These are phyloP conservation scores for Colletotrichum cordylinicola DNA, from an alignment of 2,329 filamentous ascomycete genomes.

Conservation along the genomic window DNA sequence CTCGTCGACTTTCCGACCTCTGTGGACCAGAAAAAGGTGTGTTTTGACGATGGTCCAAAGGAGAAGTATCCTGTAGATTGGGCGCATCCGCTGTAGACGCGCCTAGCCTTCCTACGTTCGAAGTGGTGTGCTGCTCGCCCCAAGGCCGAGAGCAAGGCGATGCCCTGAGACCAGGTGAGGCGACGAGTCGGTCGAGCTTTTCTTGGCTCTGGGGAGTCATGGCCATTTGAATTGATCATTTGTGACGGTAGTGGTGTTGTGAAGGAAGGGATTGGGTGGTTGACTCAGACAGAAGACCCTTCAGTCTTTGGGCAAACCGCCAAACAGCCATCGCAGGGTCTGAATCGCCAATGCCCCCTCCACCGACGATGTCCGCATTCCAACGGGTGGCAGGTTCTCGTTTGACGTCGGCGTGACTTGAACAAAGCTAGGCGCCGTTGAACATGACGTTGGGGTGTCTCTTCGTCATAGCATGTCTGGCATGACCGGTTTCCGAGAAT, in stretches of 20 bases:
- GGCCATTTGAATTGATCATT: not conserved
- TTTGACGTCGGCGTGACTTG: not conserved
- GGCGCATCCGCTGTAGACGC: not conserved
- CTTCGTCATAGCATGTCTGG: slow-evolving; percentile 3
- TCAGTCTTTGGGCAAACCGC: not conserved
- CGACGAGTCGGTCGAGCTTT: not conserved
- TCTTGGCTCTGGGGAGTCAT: not conserved
- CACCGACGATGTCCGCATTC: not conserved
- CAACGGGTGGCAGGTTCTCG: slow-evolving; percentile 4
- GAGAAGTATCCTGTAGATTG: not conserved
- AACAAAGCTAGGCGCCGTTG: not conserved
- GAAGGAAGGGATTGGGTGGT: slow-evolving; percentile 5
- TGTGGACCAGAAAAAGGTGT: not conserved
- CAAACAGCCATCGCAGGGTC: slow-evolving; percentile 9
- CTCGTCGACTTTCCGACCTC: not conserved
- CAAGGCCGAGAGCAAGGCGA: not conserved
- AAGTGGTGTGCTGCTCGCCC: not conserved
- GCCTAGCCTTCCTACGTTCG: not conserved
- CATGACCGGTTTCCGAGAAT: not conserved
- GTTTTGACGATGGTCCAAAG: not conserved
- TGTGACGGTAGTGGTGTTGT: not conserved
- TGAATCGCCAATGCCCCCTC: not conserved
- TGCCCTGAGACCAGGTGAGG: not conserved
- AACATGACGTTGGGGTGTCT: slow-evolving; percentile 1
- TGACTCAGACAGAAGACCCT: slow-evolving; percentile 9